A percentile compares a stretch with the other conserved stretches of the same genome.
Conservation (phyloP, 75 land plant species). For the Pinus albicaulis region DNA sequence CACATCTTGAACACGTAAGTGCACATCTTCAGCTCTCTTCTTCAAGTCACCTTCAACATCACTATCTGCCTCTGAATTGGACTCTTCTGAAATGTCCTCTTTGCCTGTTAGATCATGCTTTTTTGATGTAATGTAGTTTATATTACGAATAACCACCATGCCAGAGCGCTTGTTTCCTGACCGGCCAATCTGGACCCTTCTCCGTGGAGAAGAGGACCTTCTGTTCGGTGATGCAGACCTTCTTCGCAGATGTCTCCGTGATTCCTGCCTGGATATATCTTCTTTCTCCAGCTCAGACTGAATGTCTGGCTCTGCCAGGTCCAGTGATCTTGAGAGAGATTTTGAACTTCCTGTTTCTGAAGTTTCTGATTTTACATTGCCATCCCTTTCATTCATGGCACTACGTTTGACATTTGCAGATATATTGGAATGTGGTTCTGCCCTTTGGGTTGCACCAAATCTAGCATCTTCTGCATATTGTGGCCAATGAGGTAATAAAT, state of each 20-base stretch:
- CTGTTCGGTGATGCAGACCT: conserved; percentile 40
- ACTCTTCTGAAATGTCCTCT: conserved; percentile 38
- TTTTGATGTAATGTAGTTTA: conserved; percentile 78
- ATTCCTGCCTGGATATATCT: conserved; percentile 12
- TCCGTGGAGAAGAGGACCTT: conserved; percentile 39
- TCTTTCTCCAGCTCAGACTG: conserved; percentile 28
- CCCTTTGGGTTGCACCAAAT: conserved; percentile 13
- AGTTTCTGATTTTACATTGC: conserved; percentile 24
- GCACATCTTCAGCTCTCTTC: conserved; percentile 15
- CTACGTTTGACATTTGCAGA: conserved; percentile 17
- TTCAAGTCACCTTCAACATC: conserved; percentile 21
- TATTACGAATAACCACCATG: conserved; percentile 76
- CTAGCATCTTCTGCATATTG: conserved; percentile 26
- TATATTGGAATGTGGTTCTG: conserved; percentile 2
- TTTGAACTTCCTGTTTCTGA: conserved; percentile 19
- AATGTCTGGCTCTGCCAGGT: conserved; percentile 18
- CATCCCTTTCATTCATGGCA: conserved; percentile 29
- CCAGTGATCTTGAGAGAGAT: conserved; percentile 19
- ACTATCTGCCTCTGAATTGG: conserved; percentile 38
- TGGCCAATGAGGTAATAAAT: background rate
- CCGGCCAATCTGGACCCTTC: conserved; percentile 48
- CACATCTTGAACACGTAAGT: conserved; percentile 28
- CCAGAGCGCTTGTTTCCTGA: conserved; percentile 63
- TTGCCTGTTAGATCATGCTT: conserved; percentile 21
- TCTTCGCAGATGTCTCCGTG: conserved; percentile 24